These are phyloP conservation scores for Exophiala xenobiotica DNA, from an alignment of 2,329 filamentous ascomycete genomes.

Conservation along the genomic window DNA sequence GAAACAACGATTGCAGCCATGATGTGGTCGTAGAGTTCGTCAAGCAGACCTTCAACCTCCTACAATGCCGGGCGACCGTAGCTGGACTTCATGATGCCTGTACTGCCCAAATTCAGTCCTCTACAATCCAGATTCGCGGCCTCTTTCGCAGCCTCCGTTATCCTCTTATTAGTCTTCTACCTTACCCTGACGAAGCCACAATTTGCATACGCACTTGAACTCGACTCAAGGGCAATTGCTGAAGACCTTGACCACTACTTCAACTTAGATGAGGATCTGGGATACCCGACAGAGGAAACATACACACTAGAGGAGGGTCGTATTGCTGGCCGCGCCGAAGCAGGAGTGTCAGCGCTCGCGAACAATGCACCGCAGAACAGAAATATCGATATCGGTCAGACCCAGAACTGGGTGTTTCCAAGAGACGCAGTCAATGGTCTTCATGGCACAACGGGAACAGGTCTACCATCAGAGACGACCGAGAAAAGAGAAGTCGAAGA, in stretches of 20 bases:
- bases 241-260: slow-evolving; percentile 49
- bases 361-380: slow-evolving; percentile 65
- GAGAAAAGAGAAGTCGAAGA: slow-evolving; percentile 27
- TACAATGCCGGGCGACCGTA: not conserved
- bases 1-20: too few species aligned
- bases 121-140: slow-evolving; percentile 71
- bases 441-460: slow-evolving; percentile 37
- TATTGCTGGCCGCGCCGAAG: slow-evolving; percentile 60
- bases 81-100: slow-evolving; percentile 37
- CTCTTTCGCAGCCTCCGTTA: slow-evolving; percentile 60
- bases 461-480: slow-evolving; percentile 36
- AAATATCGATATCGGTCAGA: slow-evolving; percentile 63
- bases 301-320: slow-evolving; percentile 34
- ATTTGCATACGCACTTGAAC: slow-evolving; percentile 63
- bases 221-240: slow-evolving; percentile 44
- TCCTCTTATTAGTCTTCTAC: slow-evolving; percentile 62
- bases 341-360: slow-evolving; percentile 49
- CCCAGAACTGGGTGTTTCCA: slow-evolving; percentile 64
- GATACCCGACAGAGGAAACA: slow-evolving; percentile 33
- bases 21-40: slow-evolving; percentile 6
- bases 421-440: slow-evolving; percentile 54
- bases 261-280: slow-evolving; percentile 39
- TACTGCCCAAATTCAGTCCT: slow-evolving; percentile 56
- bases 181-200: slow-evolving; percentile 59
- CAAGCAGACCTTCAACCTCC: not conserved